Conservation (phyloP, 495 filamentous ascomycete genomes). For the Neohortaea acidophila region DNA sequence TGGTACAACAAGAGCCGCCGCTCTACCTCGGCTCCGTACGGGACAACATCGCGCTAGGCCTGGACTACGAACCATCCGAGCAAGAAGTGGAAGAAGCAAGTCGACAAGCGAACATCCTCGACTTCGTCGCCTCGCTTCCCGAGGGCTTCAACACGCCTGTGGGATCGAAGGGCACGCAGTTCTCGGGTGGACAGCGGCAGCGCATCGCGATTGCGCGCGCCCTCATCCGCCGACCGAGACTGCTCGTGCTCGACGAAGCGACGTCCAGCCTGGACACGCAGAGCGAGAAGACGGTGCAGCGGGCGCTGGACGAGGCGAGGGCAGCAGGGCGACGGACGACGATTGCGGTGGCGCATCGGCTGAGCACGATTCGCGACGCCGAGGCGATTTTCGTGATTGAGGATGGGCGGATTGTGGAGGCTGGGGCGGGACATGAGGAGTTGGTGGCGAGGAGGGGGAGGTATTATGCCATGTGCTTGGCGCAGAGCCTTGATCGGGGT, state of each 20-base stretch:
- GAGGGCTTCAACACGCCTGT: slow-evolving; percentile 43
- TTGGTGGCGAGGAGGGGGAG: slow-evolving; percentile 33
- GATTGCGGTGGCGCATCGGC: slow-evolving; percentile 53
- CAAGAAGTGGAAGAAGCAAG: slow-evolving; percentile 41
- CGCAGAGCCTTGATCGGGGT: slow-evolving; percentile 13
- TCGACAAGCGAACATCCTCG: slow-evolving; percentile 43
- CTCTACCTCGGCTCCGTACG: slow-evolving; percentile 19
- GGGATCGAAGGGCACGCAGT: slow-evolving; percentile 45
- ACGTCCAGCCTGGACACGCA: slow-evolving; percentile 62
- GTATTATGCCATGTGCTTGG: slow-evolving; percentile 36
- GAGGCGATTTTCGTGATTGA: slow-evolving; percentile 38
- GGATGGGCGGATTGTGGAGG: slow-evolving; percentile 34
- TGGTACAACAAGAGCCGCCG: slow-evolving; percentile 21
- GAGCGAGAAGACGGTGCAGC: slow-evolving; percentile 55
- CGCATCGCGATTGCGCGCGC: slow-evolving; percentile 61
- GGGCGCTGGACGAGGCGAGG: slow-evolving; percentile 46
- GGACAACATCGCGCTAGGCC: slow-evolving; percentile 19
- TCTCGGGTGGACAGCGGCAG: slow-evolving; percentile 69
- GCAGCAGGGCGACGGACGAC: slow-evolving; percentile 46
- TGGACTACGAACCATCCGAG: slow-evolving; percentile 27
- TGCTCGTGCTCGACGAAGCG: slow-evolving; percentile 66
- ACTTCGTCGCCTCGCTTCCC: slow-evolving; percentile 47
- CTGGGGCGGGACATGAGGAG: slow-evolving; percentile 37
- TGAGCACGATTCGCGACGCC: slow-evolving; percentile 38
- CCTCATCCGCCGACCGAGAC: slow-evolving; percentile 51